These are phyloP conservation scores for Amaranthus cruentus DNA, from an alignment of 148 eudicot species.

Conservation along the genomic window DNA sequence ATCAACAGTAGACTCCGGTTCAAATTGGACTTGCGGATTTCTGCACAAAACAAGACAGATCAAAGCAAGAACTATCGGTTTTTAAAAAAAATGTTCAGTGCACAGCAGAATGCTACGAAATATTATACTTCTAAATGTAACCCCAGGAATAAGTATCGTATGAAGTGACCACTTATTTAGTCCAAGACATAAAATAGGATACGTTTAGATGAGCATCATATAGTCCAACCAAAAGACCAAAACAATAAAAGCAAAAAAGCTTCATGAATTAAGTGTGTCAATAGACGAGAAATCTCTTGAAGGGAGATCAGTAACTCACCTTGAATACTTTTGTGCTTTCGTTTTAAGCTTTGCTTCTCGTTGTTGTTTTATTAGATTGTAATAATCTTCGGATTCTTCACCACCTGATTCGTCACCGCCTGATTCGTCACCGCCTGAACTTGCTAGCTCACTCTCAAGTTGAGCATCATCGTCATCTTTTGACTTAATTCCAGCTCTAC, in stretches of 20 bases:
- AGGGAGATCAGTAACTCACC: constrained; percentile 25
- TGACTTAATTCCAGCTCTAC: constrained; percentile 55
- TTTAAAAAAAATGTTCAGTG: too few species aligned
- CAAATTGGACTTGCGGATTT: constrained; percentile 22
- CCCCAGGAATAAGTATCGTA: too few species aligned
- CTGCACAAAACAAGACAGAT: constrained; percentile 34
- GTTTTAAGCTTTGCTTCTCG: constrained; percentile 46
- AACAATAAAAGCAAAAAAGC: too few species aligned
- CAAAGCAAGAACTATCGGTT: not conserved
- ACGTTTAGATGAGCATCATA: too few species aligned
- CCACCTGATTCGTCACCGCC: constrained; percentile 17
- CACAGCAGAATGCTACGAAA: too few species aligned
- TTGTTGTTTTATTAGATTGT: constrained; percentile 39
- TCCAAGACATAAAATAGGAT: too few species aligned
- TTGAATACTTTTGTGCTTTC: constrained; percentile 49
- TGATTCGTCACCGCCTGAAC: constrained; percentile 17
- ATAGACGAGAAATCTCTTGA: not conserved
- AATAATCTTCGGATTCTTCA: constrained; percentile 46
- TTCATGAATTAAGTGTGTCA: too few species aligned
- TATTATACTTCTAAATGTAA: too few species aligned
- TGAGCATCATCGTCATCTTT: constrained; percentile 32
- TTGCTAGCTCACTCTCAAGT: constrained; percentile 31
- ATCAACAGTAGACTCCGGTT: constrained; percentile 45
- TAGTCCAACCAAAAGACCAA: too few species aligned
- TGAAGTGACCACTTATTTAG: too few species aligned